A percentile compares a stretch with the other conserved stretches of the same genome.
These are phyloP conservation scores for Salmacisia buchloeana DNA, from an alignment of 1,284 basidiomycete genomes.

Conservation along the genomic window DNA sequence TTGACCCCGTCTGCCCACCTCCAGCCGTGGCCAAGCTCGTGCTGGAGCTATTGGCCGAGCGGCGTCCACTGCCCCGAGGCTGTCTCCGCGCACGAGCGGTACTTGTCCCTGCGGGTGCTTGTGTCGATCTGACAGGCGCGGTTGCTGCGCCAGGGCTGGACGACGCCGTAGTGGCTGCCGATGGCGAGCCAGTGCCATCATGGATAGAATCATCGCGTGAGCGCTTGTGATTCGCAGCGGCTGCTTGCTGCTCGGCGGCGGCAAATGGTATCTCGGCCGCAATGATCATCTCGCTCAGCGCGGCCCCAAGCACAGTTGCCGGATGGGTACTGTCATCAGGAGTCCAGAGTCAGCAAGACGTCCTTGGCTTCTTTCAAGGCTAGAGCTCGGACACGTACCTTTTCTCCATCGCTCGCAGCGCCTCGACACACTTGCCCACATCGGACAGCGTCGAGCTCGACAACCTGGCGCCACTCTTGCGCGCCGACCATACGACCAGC, in stretches of 20 bases:
- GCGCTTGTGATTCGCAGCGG: background rate
- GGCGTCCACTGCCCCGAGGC: too few relatives aligned
- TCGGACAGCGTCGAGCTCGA: slow-evolving; percentile 32
- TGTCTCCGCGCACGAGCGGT: too few relatives aligned
- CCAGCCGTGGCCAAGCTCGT: too few relatives aligned
- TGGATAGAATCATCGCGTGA: background rate
- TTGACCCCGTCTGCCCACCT: too few relatives aligned
- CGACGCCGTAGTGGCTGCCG: background rate
- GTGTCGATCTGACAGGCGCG: too few relatives aligned
- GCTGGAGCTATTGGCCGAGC: background rate
- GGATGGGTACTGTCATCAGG: background rate
- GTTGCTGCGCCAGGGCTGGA: background rate
- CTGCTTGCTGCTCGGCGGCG: background rate
- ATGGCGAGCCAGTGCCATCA: background rate
- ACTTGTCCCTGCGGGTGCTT: too few relatives aligned
- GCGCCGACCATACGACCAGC: slow-evolving; percentile 34
- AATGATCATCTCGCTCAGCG: background rate
- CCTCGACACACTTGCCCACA: slow-evolving; percentile 31
- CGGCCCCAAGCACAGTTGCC: background rate
- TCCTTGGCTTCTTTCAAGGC: too few relatives aligned
- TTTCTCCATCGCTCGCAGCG: slow-evolving; percentile 25
- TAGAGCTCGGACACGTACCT: too few relatives aligned
- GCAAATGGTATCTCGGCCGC: background rate
- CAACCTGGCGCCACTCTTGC: slow-evolving; percentile 25
- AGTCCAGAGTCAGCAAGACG: background rate